Conservation (phyloP, 805 yeast species). For the Pichia gijzeniarum region DNA sequence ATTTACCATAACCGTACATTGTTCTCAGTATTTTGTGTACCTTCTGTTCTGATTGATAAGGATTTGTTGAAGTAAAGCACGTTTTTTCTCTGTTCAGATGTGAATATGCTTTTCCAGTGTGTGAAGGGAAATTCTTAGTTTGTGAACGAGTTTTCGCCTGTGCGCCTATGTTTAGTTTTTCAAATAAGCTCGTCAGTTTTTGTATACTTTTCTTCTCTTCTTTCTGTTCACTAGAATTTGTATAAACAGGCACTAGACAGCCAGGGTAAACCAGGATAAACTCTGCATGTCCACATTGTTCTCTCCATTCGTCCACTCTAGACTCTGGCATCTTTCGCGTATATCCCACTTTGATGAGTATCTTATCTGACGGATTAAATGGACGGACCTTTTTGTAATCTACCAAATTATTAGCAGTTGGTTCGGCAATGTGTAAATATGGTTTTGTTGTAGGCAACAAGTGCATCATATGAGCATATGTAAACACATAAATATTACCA, state of each 20-base stretch:
- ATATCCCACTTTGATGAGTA: slow-evolving; percentile 47
- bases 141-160: background rate
- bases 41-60: slow-evolving; percentile 34
- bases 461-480: slow-evolving; percentile 35
- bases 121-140: too few species aligned
- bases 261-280: slow-evolving; percentile 36
- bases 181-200: background rate
- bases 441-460: slow-evolving; percentile 24
- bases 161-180: background rate
- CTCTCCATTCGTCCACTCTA: slow-evolving; percentile 47
- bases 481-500: slow-evolving; percentile 48
- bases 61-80: slow-evolving; percentile 33
- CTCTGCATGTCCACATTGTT: slow-evolving; percentile 40
- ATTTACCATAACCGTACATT: slow-evolving; percentile 41
- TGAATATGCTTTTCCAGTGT: slow-evolving; percentile 5
- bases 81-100: slow-evolving; percentile 10
- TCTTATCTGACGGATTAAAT: slow-evolving; percentile 33
- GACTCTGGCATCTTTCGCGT: slow-evolving; percentile 40
- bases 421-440: slow-evolving; percentile 36
- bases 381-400: slow-evolving; percentile 26
- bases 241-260: slow-evolving; percentile 3
- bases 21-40: slow-evolving; percentile 36
- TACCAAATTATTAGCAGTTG: slow-evolving; percentile 11
- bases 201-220: background rate
- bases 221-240: background rate